phyloP scores from a whole-genome alignment of 345 rosid genomes.

The Tarenaya hassleriana region DNA sequence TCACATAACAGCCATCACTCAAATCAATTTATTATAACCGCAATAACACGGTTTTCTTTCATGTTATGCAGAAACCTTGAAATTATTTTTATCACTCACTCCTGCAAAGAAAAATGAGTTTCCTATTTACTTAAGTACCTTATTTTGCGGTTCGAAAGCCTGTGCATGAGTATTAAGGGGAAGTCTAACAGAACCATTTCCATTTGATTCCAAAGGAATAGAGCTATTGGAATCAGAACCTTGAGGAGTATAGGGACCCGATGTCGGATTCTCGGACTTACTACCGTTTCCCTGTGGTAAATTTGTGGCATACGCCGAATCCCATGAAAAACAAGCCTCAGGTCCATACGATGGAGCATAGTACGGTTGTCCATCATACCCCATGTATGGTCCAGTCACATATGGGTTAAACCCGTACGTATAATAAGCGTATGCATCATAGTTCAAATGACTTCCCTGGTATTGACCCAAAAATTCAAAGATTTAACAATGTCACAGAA shows the following conservation, averaged over 20 bases:
- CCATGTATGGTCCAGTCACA: too few relatives aligned
- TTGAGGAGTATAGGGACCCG: slow-evolving; percentile 25
- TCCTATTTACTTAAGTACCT: slow-evolving; percentile 32
- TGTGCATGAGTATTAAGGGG: slow-evolving; percentile 28
- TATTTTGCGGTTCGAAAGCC: slow-evolving; percentile 33
- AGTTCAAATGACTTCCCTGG: slow-evolving; percentile 43
- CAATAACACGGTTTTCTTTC: too few relatives aligned
- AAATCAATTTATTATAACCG: neutral
- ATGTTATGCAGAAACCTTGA: too few relatives aligned
- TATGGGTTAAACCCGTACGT: too few relatives aligned
- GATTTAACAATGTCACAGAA: slow-evolving; percentile 14
- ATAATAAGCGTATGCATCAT: slow-evolving; percentile 44
- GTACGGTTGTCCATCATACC: too few relatives aligned
- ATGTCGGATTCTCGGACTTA: slow-evolving; percentile 31
- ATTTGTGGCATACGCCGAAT: slow-evolving; percentile 38
- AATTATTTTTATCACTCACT: too few relatives aligned
- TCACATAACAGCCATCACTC: neutral
- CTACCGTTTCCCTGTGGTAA: slow-evolving; percentile 30
- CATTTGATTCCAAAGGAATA: too few relatives aligned
- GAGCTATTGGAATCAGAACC: slow-evolving; percentile 3
- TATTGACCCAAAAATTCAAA: slow-evolving; percentile 2
- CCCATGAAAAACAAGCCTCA: neutral
- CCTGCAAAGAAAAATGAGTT: too few relatives aligned
- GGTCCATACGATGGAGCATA: too few relatives aligned
- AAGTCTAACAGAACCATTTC: slow-evolving; percentile 23